Conservation (phyloP, 2,329 filamentous ascomycete species). For the Fusarium mexicanum region DNA sequence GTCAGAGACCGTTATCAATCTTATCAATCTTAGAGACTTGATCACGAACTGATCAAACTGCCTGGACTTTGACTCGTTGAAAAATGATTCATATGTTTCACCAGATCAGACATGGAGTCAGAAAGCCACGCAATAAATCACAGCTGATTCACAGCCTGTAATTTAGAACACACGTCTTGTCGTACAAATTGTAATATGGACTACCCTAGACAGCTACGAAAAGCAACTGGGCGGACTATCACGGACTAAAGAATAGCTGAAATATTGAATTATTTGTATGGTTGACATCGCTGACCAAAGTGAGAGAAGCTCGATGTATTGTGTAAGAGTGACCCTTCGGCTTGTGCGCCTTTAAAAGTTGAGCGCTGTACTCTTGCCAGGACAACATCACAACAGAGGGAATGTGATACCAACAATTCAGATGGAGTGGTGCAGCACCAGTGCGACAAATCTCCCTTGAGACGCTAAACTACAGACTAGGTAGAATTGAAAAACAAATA, state of each 20-base stretch:
- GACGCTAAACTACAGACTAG: neutral
- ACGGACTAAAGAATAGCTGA: too few species aligned
- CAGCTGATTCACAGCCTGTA: neutral
- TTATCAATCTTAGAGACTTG: neutral
- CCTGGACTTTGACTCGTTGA: neutral
- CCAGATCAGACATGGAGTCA: neutral
- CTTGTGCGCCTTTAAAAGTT: neutral
- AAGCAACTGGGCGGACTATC: neutral
- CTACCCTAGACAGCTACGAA: neutral
- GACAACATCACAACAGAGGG: too few species aligned
- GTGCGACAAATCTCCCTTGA: accelerated
- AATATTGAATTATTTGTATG: accelerated
- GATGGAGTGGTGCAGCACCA: accelerated
- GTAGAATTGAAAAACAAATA: accelerated
- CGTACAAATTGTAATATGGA: neutral
- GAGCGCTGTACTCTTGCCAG: neutral
- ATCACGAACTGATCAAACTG: neutral
- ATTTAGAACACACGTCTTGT: neutral
- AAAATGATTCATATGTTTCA: neutral
- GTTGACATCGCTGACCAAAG: neutral
- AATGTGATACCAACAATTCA: accelerated
- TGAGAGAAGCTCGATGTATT: too few species aligned
- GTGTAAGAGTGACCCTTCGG: neutral
- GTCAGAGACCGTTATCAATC: neutral
- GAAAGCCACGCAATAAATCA: too few species aligned